Evolutionary conservation across 371 early-diverging fungal genomes (phyloP), one percentile per base, ranked within the genome.

Genomic region (Mucor irregularis): DNA sequence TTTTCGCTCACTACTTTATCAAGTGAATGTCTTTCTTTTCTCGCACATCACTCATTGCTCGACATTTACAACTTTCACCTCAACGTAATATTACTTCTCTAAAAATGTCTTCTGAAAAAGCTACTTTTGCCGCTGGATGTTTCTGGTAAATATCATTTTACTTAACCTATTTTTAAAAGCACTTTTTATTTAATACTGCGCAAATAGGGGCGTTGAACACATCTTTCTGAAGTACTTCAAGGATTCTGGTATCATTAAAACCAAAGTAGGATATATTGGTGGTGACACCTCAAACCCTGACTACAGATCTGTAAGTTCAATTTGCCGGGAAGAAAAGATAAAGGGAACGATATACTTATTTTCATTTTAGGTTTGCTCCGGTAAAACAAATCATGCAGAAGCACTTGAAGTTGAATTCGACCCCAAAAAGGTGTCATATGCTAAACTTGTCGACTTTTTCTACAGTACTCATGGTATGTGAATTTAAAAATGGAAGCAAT

Each of bases 121-220:
- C 71, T 39, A 71, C 71, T n/a, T 71, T 64, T 63, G 71, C 71
- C 29, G 71, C 64, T 29, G 71, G 71, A n/a, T 71, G 71, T 37
- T 71, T 71, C 49, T 71, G 71, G 94, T 44, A 25, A 24, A 26
- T 10, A 9, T 3, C 5, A 22, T 5, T 24, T 11, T 11, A 22
- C n/a, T n/a, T n/a, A n/a, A n/a, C n/a, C n/a, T n/a, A 35, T 17
- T 5, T 17, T 16, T 9, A 14, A 6, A 35, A 6, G 39, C 19
- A 17, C 19, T 2, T 38, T 14, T 5, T 19, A 38, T 24, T 42
- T 13, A 17, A 4, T 2, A 42, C 10, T 34, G 3, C 4, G 2
- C 22, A n/a, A 3, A 6, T 49, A 94, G 96, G 95, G 90, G 94
- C 58, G 90, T 93, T 13, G 94, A 97, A 61, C 86, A 93, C 49